Base-by-base conservation (phyloP, 768 basidiomycete species). In the Lentinus brumalis region DNA sequence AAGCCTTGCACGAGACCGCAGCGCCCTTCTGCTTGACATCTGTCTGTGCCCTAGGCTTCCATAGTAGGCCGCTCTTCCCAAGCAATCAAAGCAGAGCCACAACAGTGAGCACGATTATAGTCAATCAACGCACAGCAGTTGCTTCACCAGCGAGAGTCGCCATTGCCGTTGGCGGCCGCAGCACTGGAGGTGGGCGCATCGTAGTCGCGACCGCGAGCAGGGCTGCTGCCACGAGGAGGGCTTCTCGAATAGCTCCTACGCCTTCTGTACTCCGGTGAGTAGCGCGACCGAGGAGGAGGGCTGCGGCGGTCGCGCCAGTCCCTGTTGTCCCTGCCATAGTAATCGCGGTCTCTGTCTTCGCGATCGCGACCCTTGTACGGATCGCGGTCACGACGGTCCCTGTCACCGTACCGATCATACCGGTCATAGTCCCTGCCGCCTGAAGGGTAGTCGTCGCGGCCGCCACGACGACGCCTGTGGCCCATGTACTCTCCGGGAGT, bases 401-500 rank as follows among this genome's bases (percentile, higher is more conserved):
- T 75, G 70, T 85, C 79, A 0, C 64, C 74, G 57, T 81, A 83
- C 60, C 83, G 80, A 0, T 65, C 74, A 58, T 82, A 83, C 60
- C 83, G 80, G 66, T 75, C 71, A 26, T 69, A 71, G 14, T 72
- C 73, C 41, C 69, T 68, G 57, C 73, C 68, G 67, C 21, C 21
- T 26, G 21, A 26, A 26, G 66, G 69, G 63, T 75, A 73, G 57
- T 78, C 69, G 53, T 81, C 80, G 18, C 78, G 75, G 53, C 77
- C 21, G 21, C 21, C 69, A 42, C 75, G 79, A 35, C 81, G 77
- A 56, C 91, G 89, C 51, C 91, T 86, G 66, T 92, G 90, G 12
- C 96, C 94, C 92, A 96, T 96, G 75, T 98, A 99, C 77, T 97
- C 93, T 62, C 96, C 96, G 4, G 96, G 96, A 10, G 96, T 99